phyloP scores from a whole-genome alignment of 106 monocot species.

The Dendrobium chrysotoxum region DNA sequence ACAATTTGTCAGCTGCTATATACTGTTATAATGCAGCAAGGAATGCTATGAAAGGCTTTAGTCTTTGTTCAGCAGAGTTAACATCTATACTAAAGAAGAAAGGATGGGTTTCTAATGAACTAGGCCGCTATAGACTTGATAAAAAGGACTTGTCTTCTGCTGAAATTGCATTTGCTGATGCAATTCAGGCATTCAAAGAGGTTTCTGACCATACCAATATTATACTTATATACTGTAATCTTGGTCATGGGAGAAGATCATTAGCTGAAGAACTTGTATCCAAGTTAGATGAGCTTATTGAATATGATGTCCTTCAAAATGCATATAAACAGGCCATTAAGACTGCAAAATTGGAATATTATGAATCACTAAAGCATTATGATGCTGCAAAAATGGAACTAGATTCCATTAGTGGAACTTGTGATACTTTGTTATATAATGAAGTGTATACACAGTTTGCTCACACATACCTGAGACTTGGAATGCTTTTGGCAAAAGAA shows the following conservation, averaged over 20 bases:
- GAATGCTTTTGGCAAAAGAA: conserved; percentile 92
- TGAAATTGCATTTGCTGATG: conserved; percentile 80
- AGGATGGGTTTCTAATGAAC: conserved; percentile 94
- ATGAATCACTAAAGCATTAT: conserved; percentile 69
- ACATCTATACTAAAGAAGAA: conserved; percentile 58
- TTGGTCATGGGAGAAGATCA: conserved; percentile 93
- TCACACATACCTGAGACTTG: conserved; percentile 79
- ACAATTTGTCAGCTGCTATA: conserved; percentile 56
- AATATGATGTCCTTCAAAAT: conserved; percentile 36
- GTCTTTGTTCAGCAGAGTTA: conserved; percentile 31
- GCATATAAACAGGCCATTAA: conserved; percentile 54
- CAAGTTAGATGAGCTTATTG: conserved; percentile 46
- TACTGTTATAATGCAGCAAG: conserved; percentile 57
- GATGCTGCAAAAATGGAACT: conserved; percentile 66
- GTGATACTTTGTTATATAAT: conserved; percentile 39
- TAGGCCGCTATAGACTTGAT: conserved; percentile 73
- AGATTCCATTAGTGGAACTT: conserved; percentile 20
- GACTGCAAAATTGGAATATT: conserved; percentile 73
- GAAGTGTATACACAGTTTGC: conserved; percentile 85
- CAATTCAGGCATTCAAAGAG: conserved; percentile 82
- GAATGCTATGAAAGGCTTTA: conserved; percentile 34
- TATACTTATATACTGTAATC: conserved; percentile 89
- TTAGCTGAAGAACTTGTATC: conserved; percentile 82
- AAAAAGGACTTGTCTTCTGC: conserved; percentile 53
- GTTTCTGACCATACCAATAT: conserved; percentile 83